Percentiles rank a stretch among this genome's conserved stretches.
Evolutionary conservation across 768 basidiomycete genomes (phyloP).

Genomic region (Saitozyma podzolica): DNA sequence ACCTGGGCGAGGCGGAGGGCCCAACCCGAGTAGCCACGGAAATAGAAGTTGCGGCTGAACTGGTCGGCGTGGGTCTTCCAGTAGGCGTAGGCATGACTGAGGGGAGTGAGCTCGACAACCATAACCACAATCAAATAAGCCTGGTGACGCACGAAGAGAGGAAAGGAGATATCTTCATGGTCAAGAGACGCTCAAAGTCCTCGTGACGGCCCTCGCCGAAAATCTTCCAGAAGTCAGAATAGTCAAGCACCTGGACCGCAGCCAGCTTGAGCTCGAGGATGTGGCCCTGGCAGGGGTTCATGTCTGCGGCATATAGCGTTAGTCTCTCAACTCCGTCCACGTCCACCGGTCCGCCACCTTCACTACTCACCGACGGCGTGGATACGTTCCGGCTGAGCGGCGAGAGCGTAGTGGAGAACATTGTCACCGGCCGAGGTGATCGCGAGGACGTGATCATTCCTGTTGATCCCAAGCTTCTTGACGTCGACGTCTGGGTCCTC

Average conservation of each 20-base stretch:
- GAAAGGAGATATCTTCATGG: conserved; percentile 64
- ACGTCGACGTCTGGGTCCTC: conserved; percentile 78
- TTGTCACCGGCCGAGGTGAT: conserved; percentile 81
- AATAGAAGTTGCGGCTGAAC: conserved; percentile 63
- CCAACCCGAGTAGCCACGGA: conserved; percentile 64
- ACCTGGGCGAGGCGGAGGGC: conserved; percentile 65
- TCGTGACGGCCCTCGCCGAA: conserved; percentile 68
- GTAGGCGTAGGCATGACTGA: conserved; percentile 65
- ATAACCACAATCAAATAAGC: not conserved
- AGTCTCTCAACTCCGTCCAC: too few relatives aligned
- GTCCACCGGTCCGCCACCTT: not conserved
- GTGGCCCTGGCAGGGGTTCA: conserved; percentile 64
- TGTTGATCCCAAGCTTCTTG: conserved; percentile 62
- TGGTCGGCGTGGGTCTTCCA: conserved; percentile 65
- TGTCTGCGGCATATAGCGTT: conserved; percentile 22
- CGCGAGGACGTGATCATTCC: conserved; percentile 67
- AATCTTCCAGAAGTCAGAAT: conserved; percentile 64
- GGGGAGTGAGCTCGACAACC: conserved; percentile 28
- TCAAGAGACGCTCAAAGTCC: conserved; percentile 64
- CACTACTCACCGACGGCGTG: conserved; percentile 72
- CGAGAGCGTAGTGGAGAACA: conserved; percentile 73
- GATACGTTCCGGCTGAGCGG: conserved; percentile 62
- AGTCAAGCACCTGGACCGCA: conserved; percentile 61
- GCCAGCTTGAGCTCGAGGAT: conserved; percentile 77
- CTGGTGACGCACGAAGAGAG: conserved; percentile 59